These are phyloP conservation scores for Beta macrorhiza DNA, from an alignment of 179 eudicot species.

Conservation along the genomic window DNA sequence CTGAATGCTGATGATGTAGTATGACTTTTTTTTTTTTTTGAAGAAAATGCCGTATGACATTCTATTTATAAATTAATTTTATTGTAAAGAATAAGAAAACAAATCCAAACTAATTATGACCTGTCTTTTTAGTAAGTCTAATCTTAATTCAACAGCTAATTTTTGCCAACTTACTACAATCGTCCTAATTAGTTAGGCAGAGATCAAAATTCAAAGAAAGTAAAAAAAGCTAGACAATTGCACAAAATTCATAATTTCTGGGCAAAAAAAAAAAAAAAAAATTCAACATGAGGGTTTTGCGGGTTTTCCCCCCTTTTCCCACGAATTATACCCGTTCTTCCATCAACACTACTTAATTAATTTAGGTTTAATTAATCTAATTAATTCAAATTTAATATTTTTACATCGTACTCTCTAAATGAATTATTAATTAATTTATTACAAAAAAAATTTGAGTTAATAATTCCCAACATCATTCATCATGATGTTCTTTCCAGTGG, in stretches of 20 bases:
- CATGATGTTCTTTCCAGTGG: conserved; percentile 40
- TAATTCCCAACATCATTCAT: conserved; percentile 15
- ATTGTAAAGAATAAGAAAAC: no score
- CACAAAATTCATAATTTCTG: background rate
- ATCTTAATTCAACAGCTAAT: background rate
- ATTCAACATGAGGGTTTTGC: conserved; percentile 26
- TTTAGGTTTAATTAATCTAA: conserved; percentile 6
- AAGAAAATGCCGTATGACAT: no score
- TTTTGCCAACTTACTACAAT: background rate
- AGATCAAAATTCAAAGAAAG: background rate
- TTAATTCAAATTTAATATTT: background rate
- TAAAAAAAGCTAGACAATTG: background rate
- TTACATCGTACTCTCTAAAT: background rate
- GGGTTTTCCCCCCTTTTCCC: conserved; percentile 19
- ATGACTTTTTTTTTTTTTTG: no score
- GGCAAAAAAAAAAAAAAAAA: background rate
- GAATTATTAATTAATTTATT: background rate
- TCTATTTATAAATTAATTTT: no score
- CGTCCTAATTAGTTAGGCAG: background rate
- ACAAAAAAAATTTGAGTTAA: background rate
- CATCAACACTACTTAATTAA: background rate
- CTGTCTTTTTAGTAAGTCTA: background rate
- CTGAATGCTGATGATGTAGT: no score
- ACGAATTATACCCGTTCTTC: background rate
- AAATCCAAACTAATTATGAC: background rate